These are phyloP conservation scores for Aspergillus eucalypticola DNA, from an alignment of 2,329 filamentous ascomycete genomes.

Conservation along the genomic window DNA sequence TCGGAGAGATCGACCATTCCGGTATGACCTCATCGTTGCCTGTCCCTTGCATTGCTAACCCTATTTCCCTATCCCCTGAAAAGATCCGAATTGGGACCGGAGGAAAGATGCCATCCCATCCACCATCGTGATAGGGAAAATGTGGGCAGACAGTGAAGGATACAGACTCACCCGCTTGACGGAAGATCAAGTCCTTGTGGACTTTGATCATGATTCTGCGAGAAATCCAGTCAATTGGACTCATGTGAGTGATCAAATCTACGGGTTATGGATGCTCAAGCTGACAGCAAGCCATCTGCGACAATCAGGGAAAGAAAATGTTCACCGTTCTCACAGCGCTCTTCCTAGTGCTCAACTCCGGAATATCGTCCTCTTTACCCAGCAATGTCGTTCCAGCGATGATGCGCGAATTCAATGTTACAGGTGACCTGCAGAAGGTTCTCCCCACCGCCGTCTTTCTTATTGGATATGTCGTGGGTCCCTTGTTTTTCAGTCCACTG, in stretches of 20 bases:
- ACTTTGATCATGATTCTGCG: constrained; percentile 1
- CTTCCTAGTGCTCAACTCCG: constrained; percentile 39
- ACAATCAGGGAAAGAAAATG: constrained; percentile 24
- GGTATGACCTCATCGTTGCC: background rate
- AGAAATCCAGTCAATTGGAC: background rate
- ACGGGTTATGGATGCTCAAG: background rate
- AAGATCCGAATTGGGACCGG: background rate
- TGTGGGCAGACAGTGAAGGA: background rate
- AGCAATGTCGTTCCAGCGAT: constrained; percentile 42
- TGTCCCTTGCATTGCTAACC: background rate
- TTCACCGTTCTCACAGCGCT: constrained; percentile 30
- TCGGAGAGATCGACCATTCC: background rate
- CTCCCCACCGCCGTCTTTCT: constrained; percentile 41
- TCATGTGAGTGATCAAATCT: background rate
- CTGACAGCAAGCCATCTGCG: background rate
- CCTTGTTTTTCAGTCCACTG: constrained; percentile 44
- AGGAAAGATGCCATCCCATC: background rate
- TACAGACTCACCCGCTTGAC: background rate
- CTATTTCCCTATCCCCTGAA: background rate
- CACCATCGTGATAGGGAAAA: background rate
- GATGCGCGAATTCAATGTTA: constrained; percentile 33
- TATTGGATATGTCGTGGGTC: constrained; percentile 43
- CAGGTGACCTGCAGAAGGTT: constrained; percentile 31
- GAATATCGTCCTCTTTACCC: constrained; percentile 40
- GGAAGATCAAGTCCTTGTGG: background rate